Conservation (phyloP, 768 basidiomycete species). For the Candolleomyces efflorescens region DNA sequence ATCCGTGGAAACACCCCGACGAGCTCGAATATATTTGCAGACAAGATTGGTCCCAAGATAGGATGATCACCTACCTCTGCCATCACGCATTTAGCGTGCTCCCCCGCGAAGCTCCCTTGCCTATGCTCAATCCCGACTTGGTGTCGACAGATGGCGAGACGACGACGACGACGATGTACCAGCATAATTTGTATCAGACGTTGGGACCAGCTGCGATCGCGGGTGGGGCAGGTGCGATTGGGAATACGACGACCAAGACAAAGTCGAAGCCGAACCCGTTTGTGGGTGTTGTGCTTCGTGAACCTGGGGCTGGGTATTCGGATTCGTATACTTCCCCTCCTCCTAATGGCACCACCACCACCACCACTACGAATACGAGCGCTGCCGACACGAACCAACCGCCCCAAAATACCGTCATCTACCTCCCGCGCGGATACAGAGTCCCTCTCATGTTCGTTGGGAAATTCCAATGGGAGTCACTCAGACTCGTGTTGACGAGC, state of each 20-base stretch:
- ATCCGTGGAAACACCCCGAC: conserved; percentile 35
- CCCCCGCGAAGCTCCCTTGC: conserved; percentile 15
- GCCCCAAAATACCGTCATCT: conserved; percentile 14
- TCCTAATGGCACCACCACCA: too few relatives aligned
- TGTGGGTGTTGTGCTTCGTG: conserved; percentile 6
- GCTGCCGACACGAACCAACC: conserved; percentile 7
- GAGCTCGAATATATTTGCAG: conserved; percentile 34
- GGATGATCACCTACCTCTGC: conserved; percentile 29
- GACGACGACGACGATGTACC: too few relatives aligned
- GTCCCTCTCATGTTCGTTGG: conserved; percentile 42
- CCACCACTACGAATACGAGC: not conserved
- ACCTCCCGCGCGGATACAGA: conserved; percentile 36
- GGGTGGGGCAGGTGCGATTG: not conserved
- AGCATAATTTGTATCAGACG: too few relatives aligned
- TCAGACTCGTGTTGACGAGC: conserved; percentile 36
- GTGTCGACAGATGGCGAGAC: too few relatives aligned
- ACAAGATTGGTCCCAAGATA: conserved; percentile 26
- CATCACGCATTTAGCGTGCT: conserved; percentile 34
- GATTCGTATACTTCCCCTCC: too few relatives aligned
- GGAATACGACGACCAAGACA: conserved; percentile 7
- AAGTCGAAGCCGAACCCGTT: not conserved
- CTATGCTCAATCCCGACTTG: too few relatives aligned
- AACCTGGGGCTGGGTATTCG: not conserved
- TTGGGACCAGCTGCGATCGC: not conserved
- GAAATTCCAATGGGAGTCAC: conserved; percentile 39